Conservation (phyloP, 1,139 yeast genomes). For the Neolecta irregularis region DNA sequence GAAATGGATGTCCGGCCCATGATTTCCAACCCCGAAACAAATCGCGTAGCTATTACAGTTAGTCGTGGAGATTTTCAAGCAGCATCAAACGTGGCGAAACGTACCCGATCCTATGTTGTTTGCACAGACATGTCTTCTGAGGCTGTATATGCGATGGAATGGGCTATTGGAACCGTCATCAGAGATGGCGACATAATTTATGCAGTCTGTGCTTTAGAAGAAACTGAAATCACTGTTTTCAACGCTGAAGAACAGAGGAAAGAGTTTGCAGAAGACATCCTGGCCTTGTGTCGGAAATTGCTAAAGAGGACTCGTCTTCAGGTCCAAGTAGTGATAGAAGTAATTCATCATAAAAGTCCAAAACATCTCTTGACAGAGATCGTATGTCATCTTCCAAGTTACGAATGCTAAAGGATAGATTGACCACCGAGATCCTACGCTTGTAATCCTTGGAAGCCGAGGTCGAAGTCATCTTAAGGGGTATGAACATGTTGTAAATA, state of each 20-base stretch:
- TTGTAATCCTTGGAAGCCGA: constrained; percentile 70
- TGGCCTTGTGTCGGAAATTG: constrained; percentile 42
- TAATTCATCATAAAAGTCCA: constrained; percentile 74
- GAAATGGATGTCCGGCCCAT: constrained; percentile 40
- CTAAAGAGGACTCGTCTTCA: constrained; percentile 58
- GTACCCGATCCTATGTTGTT: constrained; percentile 49
- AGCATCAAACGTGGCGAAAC: constrained; percentile 31
- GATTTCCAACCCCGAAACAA: constrained; percentile 33
- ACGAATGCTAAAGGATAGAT: constrained; percentile 23
- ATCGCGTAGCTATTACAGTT: constrained; percentile 47
- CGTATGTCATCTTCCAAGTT: constrained; percentile 9
- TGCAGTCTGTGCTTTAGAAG: constrained; percentile 64
- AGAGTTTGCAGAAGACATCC: constrained; percentile 46
- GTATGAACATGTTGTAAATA: not conserved
- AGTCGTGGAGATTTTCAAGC: constrained; percentile 51
- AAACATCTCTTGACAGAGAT: constrained; percentile 70
- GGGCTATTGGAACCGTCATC: constrained; percentile 77
- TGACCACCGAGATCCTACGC: constrained; percentile 65
- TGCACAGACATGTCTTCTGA: constrained; percentile 79
- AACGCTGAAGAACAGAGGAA: constrained; percentile 30
- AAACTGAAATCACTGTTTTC: constrained; percentile 23
- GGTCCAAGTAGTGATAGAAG: constrained; percentile 60
- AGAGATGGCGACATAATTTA: constrained; percentile 75
- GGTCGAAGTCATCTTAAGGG: constrained; percentile 60
- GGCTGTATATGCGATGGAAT: constrained; percentile 70